A percentile compares a stretch with the other conserved stretches of the same genome.
These are phyloP conservation scores for Thalassia testudinum DNA, from an alignment of 116 monocot species.

Conservation along the genomic window DNA sequence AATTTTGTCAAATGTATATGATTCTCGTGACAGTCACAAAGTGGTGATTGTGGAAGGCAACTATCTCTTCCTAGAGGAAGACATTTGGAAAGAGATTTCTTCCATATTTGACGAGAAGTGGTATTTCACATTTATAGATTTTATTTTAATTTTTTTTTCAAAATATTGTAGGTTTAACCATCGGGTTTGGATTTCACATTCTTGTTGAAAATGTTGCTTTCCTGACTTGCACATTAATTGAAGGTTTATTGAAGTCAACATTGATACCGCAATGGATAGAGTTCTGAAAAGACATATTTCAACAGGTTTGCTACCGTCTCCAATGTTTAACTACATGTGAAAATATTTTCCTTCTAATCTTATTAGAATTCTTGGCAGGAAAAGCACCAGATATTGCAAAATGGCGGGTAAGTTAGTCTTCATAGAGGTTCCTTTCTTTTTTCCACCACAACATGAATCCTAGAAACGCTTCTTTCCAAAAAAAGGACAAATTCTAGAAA, in stretches of 20 bases:
- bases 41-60: slow-evolving; percentile 88
- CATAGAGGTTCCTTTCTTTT: not conserved
- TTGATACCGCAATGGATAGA: slow-evolving; percentile 61
- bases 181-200: too few relatives aligned
- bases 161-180: too few relatives aligned
- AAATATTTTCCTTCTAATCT: too few relatives aligned
- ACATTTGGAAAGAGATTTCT: slow-evolving; percentile 54
- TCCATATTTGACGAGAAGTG: slow-evolving; percentile 84
- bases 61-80: slow-evolving; percentile 78
- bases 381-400: slow-evolving; percentile 53
- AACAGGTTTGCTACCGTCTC: slow-evolving; percentile 58
- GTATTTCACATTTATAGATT: slow-evolving; percentile 10
- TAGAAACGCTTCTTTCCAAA: too few relatives aligned
- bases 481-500: too few relatives aligned
- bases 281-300: slow-evolving; percentile 74
- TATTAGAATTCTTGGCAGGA: slow-evolving; percentile 25
- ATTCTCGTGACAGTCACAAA: slow-evolving; percentile 46
- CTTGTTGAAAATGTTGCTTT: too few relatives aligned
- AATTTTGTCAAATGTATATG: too few relatives aligned
- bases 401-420: slow-evolving; percentile 29
- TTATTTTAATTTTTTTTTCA: too few relatives aligned
- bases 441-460: not conserved
- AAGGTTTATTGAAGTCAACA: slow-evolving; percentile 83
- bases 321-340: not conserved
- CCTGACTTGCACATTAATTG: not conserved